Base-by-base conservation (phyloP, 2,329 filamentous ascomycete genomes). In the Tolypocladium inflatum region DNA sequence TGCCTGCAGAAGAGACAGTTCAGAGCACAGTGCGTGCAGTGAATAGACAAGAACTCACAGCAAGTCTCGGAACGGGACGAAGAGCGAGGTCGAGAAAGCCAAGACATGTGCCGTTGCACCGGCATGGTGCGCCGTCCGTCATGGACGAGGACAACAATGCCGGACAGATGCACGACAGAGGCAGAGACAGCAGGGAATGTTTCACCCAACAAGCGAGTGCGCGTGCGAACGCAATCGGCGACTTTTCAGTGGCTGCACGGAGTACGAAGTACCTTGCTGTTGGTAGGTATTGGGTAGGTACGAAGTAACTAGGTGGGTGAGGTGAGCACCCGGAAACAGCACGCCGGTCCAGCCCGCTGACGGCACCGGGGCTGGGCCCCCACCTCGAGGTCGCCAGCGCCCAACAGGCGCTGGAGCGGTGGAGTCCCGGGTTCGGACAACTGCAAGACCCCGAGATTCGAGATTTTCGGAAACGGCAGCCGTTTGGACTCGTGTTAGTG, bases 371-470 rank as follows among this genome's bases (percentile, higher is more conserved):
- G 45, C 45, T 30, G 26, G 43, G 45, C 13, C 42, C 42, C 21
- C 13, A 26, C 42, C 21, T 30, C 21, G 43, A 45, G 11, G 21
- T 26, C 13, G 43, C 43, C 26, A 4, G 6, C 4, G 26, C 26
- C 26, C 43, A 30, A 26, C 43, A 15, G 43, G 23, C 43, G 13
- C 11, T 48, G 17, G 45, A 17, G 26, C 48, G 21, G 42, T 42
- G 19, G 50, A 23, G 38, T 10, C 35, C 23, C 58, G 58, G 61
- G 26, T 53, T 62, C 61, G 59, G 61, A 56, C 53, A 53, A 58
- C 54, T 61, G 23, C 58, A 60, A 57, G 58, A 61, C 43, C 57
- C 61, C 61, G 55, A 57, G 48, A 11, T 51, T 51, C 30, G 19
- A 33, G 48, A 51, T 33, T 4, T 13, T 50, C 55, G 55, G 48